Conservation (phyloP, 2,329 filamentous ascomycete genomes). For the Rhinocladiella similis region DNA sequence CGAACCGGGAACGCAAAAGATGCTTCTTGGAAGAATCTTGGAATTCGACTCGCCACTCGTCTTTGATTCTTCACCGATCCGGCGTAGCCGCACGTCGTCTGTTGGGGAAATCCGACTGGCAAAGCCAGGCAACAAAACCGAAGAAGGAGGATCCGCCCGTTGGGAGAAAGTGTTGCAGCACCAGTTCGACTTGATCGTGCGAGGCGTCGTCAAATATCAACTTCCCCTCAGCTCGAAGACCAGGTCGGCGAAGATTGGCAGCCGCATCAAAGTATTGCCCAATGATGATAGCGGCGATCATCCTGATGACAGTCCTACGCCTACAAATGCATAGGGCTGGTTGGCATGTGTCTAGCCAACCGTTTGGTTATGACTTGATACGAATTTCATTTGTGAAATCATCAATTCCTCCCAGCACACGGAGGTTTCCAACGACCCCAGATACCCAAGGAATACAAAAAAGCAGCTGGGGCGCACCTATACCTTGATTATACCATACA, state of each 20-base stretch:
- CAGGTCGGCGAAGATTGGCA: slow-evolving; percentile 51
- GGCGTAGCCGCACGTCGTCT: slow-evolving; percentile 69
- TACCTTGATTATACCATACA: slow-evolving; percentile 19
- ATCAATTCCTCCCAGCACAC: slow-evolving; percentile 4
- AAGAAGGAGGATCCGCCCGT: slow-evolving; percentile 74
- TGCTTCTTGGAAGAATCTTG: slow-evolving; percentile 86
- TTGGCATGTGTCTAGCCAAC: neutral
- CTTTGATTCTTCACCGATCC: slow-evolving; percentile 88
- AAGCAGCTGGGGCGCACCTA: slow-evolving; percentile 19
- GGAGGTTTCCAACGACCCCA: slow-evolving; percentile 15
- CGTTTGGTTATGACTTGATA: slow-evolving; percentile 15
- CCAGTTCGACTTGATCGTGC: slow-evolving; percentile 89
- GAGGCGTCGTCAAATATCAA: slow-evolving; percentile 84
- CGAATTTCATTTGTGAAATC: slow-evolving; percentile 29
- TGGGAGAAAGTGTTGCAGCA: slow-evolving; percentile 92
- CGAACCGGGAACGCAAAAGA: slow-evolving; percentile 68
- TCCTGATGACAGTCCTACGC: neutral
- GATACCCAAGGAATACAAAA: slow-evolving; percentile 24
- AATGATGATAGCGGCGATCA: slow-evolving; percentile 34
- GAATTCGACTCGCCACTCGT: slow-evolving; percentile 83
- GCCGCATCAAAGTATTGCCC: slow-evolving; percentile 42
- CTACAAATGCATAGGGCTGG: neutral
- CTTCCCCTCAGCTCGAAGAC: slow-evolving; percentile 59
- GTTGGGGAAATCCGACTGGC: slow-evolving; percentile 79
- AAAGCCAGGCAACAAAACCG: slow-evolving; percentile 84